A percentile compares a stretch with the other conserved stretches of the same genome.
Evolutionary conservation across 805 yeast genomes (phyloP).

Genomic region (Starmerella kuoi): DNA sequence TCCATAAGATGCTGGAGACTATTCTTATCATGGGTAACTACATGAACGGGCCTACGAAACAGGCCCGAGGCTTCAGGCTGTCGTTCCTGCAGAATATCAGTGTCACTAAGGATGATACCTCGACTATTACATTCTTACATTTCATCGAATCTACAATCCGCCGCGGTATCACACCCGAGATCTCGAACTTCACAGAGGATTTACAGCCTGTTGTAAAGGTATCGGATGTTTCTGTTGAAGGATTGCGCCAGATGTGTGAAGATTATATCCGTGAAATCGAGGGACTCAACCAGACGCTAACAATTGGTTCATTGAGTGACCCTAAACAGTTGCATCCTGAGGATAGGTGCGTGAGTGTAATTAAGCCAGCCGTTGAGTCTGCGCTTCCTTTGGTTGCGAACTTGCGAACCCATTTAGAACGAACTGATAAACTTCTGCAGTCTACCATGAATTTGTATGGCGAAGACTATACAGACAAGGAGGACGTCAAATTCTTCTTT

Average conservation of each 20-base stretch:
- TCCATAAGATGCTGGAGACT: constrained; percentile 65
- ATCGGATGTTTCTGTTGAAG: constrained; percentile 71
- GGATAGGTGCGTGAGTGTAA: constrained; percentile 53
- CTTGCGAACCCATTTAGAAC: constrained; percentile 48
- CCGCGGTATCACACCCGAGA: constrained; percentile 60
- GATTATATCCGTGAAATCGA: constrained; percentile 48
- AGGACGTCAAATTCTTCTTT: constrained; percentile 59
- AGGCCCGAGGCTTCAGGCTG: constrained; percentile 84
- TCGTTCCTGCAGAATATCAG: constrained; percentile 81
- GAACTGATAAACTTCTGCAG: constrained; percentile 54
- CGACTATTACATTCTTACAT: constrained; percentile 79
- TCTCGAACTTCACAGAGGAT: constrained; percentile 64
- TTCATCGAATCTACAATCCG: constrained; percentile 86
- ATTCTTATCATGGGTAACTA: constrained; percentile 88
- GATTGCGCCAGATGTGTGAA: constrained; percentile 58
- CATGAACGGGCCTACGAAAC: constrained; percentile 88
- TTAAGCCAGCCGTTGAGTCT: constrained; percentile 55
- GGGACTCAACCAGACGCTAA: constrained; percentile 62
- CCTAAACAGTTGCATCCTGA: constrained; percentile 67
- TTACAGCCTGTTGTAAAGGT: constrained; percentile 45
- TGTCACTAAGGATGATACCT: constrained; percentile 79
- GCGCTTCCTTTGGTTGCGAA: constrained; percentile 61
- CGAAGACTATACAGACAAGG: constrained; percentile 66
- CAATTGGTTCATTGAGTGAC: constrained; percentile 77
- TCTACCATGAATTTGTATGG: constrained; percentile 74